Conservation (phyloP, 2,329 filamentous ascomycete species). For the Zymoseptoria crescenta region DNA sequence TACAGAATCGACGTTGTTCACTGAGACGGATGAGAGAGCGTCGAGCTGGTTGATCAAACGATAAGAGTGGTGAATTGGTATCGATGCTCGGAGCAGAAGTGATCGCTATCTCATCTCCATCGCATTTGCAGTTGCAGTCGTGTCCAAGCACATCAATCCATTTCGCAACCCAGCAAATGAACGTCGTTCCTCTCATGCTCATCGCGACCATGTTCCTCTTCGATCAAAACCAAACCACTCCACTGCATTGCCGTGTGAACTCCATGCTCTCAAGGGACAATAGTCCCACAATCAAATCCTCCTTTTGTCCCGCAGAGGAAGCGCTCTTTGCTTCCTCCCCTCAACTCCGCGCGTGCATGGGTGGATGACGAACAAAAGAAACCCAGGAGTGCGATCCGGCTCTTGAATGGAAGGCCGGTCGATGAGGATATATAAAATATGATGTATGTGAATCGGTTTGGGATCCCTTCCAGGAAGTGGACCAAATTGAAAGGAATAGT, state of each 20-base stretch:
- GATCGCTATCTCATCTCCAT: not conserved
- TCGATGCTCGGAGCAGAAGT: not conserved
- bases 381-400: not conserved
- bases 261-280: not conserved
- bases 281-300: not conserved
- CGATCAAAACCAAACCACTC: not conserved
- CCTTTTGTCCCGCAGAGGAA: not conserved
- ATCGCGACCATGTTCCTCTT: not conserved
- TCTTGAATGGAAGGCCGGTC: not conserved
- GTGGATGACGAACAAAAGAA: not conserved
- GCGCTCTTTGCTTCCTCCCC: not conserved
- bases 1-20: not conserved
- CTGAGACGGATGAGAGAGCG: not conserved
- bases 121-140: not conserved
- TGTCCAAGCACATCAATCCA: not conserved
- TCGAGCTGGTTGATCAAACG: not conserved
- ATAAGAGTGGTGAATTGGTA: not conserved
- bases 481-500: constrained; percentile 1
- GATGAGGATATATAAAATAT: not conserved
- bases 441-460: not conserved
- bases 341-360: not conserved
- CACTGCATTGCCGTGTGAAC: not conserved
- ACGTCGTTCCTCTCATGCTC: not conserved
- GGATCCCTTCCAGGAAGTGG: not conserved
- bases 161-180: not conserved